Evolutionary conservation across 1,284 basidiomycete genomes (phyloP), one percentile per base, ranked within the genome.

Genomic region (Testicularia cyperi): DNA sequence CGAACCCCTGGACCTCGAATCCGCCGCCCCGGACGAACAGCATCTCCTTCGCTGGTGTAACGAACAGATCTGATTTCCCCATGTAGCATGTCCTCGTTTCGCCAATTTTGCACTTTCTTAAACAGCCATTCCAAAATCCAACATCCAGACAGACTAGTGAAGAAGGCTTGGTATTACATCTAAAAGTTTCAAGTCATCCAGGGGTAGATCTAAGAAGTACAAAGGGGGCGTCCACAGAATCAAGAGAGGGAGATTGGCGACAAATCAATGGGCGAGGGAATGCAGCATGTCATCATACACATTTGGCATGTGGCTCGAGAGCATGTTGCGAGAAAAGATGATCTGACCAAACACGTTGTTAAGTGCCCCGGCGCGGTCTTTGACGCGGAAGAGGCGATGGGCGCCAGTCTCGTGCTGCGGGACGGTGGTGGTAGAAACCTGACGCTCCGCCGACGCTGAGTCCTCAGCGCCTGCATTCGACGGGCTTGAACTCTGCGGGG

Each of bases 311-410:
- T 87, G 84, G 4, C 83, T 80, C 55, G 83, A 85, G 45, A 90
- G 79, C 88, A 90, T 89, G 69, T 87, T 86, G 68, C 81, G 81
- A 20, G 86, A 83, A 75, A 90, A 89, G 8, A 89, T 82, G 43
- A 90, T 84, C 77, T 90, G 88, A 16, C 81, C 82, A 71, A 89
- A 90, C 29, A 88, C 85, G 57, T 82, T 62, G n/a, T 52, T 49
- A 20, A 55, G 26, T 24, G 48, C 44, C 7, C 35, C 53, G 7
- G 30, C 37, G 6, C 47, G 37, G 4, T 38, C 30, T 7, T 55
- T 51, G 15, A 57, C 43, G 19, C 40, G 39, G 18, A 71, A 65
- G 22, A 58, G 30, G 9, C 51, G 41, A 21, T 54, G 40, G n/a
- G n/a, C n/a, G n/a, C n/a, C n/a, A n/a, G n/a, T n/a, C n/a, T n/a